These are phyloP conservation scores for Globisporangium heterothallicum DNA, from an alignment of 352 stramenopile species.

Conservation along the genomic window DNA sequence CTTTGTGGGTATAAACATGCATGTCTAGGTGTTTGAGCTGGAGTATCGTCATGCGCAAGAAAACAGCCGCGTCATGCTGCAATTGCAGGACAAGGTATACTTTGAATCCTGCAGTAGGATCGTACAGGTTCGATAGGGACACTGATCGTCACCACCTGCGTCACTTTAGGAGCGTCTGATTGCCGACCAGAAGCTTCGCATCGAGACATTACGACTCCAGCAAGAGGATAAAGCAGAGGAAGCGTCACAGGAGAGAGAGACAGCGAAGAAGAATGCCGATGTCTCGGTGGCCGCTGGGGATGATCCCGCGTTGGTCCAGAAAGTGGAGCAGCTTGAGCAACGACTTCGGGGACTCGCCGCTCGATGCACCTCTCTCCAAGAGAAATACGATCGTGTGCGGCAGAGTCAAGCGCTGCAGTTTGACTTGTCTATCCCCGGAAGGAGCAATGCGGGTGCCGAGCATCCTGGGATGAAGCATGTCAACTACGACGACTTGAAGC, in stretches of 20 bases:
- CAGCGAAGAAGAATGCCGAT: not conserved
- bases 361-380: slow-evolving; percentile 10
- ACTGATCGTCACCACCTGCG: no score
- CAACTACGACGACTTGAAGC: no score
- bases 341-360: slow-evolving; percentile 9
- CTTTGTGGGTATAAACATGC: not conserved
- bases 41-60: slow-evolving; percentile 8
- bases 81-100: not conserved
- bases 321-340: slow-evolving; percentile 15
- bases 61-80: not conserved
- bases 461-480: no score
- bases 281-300: no score
- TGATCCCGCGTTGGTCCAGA: not conserved
- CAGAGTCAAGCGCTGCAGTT: no score
- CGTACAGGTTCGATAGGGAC: no score
- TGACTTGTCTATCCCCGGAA: no score
- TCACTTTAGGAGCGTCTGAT: slow-evolving; percentile 1
- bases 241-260: not conserved
- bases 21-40: slow-evolving; percentile 16
- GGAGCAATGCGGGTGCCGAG: no score
- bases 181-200: slow-evolving; percentile 7
- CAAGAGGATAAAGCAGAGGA: not conserved
- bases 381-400: not conserved
- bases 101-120: no score
- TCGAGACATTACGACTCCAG: slow-evolving; percentile 2